These are phyloP conservation scores for Sapria himalayana DNA, from an alignment of 345 rosid genomes.

Conservation along the genomic window DNA sequence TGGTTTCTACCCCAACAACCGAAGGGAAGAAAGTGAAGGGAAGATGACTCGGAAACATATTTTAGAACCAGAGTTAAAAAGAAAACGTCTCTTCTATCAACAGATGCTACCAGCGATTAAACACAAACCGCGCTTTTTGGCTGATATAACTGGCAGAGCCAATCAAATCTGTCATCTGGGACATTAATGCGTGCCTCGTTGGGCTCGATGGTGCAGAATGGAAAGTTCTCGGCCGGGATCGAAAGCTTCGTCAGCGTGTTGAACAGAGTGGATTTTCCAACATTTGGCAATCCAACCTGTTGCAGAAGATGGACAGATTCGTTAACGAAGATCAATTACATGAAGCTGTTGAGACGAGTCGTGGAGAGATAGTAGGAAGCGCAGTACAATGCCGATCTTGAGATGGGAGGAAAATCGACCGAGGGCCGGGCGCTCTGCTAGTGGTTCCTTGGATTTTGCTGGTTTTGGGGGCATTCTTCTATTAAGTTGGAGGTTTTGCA, in stretches of 20 bases:
- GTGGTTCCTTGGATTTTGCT: conserved; percentile 71
- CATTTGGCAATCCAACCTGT: conserved; percentile 94
- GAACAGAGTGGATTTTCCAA: conserved; percentile 92
- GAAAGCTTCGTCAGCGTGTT: conserved; percentile 83
- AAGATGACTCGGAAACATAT: too few species aligned
- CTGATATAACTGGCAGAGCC: conserved; percentile 71
- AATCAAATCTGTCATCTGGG: conserved; percentile 84
- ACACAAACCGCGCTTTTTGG: conserved; percentile 70
- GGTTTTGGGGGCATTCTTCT: conserved; percentile 86
- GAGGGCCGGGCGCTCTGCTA: conserved; percentile 74
- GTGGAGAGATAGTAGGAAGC: background rate
- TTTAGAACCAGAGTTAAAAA: too few species aligned
- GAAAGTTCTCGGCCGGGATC: conserved; percentile 96
- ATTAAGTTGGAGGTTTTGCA: too few species aligned
- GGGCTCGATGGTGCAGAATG: conserved; percentile 93
- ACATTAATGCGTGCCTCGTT: conserved; percentile 82
- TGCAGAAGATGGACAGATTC: background rate
- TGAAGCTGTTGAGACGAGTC: too few species aligned
- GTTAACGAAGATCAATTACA: too few species aligned
- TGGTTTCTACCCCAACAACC: too few species aligned
- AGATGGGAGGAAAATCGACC: conserved; percentile 99
- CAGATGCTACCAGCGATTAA: background rate
- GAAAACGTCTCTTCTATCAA: too few species aligned
- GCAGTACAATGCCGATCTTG: conserved; percentile 81
- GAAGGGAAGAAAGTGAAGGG: too few species aligned